phyloP scores from a whole-genome alignment of 2,329 filamentous ascomycete genomes.

The Colletotrichum musae region DNA sequence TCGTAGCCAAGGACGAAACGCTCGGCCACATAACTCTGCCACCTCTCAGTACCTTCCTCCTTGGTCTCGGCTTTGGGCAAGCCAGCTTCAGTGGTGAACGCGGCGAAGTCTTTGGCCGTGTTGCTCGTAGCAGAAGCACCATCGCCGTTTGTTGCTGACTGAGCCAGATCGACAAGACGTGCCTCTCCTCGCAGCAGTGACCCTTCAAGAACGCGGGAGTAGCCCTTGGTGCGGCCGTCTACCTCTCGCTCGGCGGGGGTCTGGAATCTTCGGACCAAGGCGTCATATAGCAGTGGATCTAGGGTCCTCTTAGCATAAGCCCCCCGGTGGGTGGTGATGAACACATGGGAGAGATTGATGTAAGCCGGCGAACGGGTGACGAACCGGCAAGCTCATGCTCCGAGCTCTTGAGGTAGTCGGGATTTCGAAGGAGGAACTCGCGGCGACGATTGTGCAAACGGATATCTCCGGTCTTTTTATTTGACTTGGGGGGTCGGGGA shows the following conservation, averaged over 20 bases:
- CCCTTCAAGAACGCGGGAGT: conserved; percentile 83
- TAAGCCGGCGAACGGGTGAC: conserved; percentile 34
- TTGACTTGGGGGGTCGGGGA: conserved; percentile 61
- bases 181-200: conserved; percentile 84
- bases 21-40: conserved; percentile 79
- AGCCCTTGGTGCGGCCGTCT: conserved; percentile 82
- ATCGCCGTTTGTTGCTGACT: conserved; percentile 7
- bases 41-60: conserved; percentile 77
- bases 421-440: conserved; percentile 80
- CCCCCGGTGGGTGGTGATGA: no score
- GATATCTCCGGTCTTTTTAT: conserved; percentile 62
- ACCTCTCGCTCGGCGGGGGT: conserved; percentile 79
- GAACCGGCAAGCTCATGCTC: conserved; percentile 71
- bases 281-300: conserved; percentile 88
- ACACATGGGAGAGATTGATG: no score
- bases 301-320: not conserved
- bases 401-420: conserved; percentile 75
- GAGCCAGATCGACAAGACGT: conserved; percentile 72
- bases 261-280: conserved; percentile 83
- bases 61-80: conserved; percentile 66
- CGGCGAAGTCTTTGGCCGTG: not conserved
- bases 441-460: conserved; percentile 82
- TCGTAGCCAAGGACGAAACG: conserved; percentile 84
- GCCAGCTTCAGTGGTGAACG: conserved; percentile 16
- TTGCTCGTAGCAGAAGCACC: not conserved